Evolutionary conservation across 768 basidiomycete genomes (phyloP).

Genomic region (Gloeophyllum trabeum): DNA sequence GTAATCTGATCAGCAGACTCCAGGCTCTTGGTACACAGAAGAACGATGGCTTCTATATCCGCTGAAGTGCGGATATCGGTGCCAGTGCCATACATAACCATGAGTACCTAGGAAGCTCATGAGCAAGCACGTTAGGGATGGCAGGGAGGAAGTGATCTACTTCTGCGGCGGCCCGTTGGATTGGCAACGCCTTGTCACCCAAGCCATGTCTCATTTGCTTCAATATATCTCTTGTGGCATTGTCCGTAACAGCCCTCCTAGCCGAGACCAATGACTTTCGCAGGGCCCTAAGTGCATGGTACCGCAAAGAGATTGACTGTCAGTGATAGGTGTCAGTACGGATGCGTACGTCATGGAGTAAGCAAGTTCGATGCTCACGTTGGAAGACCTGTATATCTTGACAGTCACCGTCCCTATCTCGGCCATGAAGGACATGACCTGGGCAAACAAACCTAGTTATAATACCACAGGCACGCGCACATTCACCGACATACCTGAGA

Average conservation of each 20-base stretch:
- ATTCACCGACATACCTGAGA: slow-evolving; percentile 50
- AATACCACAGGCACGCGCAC: background rate
- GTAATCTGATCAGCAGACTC: slow-evolving; percentile 81
- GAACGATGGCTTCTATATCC: slow-evolving; percentile 72
- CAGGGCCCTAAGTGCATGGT: slow-evolving; percentile 66
- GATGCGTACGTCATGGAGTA: slow-evolving; percentile 2
- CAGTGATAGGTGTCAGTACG: slow-evolving; percentile 24
- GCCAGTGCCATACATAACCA: slow-evolving; percentile 48
- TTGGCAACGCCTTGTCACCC: slow-evolving; percentile 71
- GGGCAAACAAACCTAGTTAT: background rate
- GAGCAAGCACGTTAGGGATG: slow-evolving; percentile 5
- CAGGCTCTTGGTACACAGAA: slow-evolving; percentile 56
- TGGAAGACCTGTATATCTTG: slow-evolving; percentile 63
- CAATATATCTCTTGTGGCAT: slow-evolving; percentile 64
- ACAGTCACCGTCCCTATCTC: slow-evolving; percentile 63
- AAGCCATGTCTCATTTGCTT: slow-evolving; percentile 74
- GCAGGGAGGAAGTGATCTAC: slow-evolving; percentile 25
- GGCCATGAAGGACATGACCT: slow-evolving; percentile 95
- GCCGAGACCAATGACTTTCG: slow-evolving; percentile 73
- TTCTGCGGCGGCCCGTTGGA: slow-evolving; percentile 78
- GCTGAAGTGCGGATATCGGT: slow-evolving; percentile 41
- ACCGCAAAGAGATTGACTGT: slow-evolving; percentile 73
- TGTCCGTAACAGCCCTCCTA: slow-evolving; percentile 76
- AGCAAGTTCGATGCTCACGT: slow-evolving; percentile 29
- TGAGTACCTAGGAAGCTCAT: slow-evolving; percentile 31